A percentile compares a stretch with the other conserved stretches of the same genome.
These are phyloP conservation scores for Didymella glomerata DNA, from an alignment of 2,329 filamentous ascomycete species.

Conservation along the genomic window DNA sequence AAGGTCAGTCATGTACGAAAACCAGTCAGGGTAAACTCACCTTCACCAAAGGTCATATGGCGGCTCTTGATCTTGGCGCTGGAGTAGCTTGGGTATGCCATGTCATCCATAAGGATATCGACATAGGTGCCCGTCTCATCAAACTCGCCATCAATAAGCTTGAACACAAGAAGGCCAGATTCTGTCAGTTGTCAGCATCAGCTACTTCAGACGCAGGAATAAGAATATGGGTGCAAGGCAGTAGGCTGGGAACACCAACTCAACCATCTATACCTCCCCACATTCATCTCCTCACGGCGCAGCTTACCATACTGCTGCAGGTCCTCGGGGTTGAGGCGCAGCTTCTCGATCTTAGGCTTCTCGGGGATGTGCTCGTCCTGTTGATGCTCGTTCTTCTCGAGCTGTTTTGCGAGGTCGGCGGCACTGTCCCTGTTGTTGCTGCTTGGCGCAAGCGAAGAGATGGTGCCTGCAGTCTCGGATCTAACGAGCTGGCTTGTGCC, in stretches of 20 bases:
- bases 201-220: neutral
- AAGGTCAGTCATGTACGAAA: conserved; percentile 34
- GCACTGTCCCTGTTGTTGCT: conserved; percentile 40
- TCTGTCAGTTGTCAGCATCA: conserved; percentile 63
- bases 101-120: conserved; percentile 93
- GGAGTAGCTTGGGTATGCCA: conserved; percentile 87
- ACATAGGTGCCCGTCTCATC: conserved; percentile 77
- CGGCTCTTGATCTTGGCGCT: conserved; percentile 78
- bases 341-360: conserved; percentile 72
- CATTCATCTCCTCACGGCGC: conserved; percentile 23
- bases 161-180: conserved; percentile 92
- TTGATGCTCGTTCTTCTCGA: conserved; percentile 58
- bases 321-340: conserved; percentile 80
- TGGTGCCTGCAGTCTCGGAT: conserved; percentile 52
- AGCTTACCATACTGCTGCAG: conserved; percentile 75
- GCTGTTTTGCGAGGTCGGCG: conserved; percentile 54
- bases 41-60: conserved; percentile 82
- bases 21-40: conserved; percentile 46
- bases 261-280: conserved; percentile 31
- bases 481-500: conserved; percentile 35
- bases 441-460: conserved; percentile 50
- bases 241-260: conserved; percentile 37
- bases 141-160: conserved; percentile 88
- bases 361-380: conserved; percentile 59
- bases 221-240: conserved; percentile 32